Percentiles rank a stretch among this genome's conserved stretches.
Evolutionary conservation across 495 filamentous ascomycete genomes (phyloP).

Genomic region (Jackrogersella multiformis): DNA sequence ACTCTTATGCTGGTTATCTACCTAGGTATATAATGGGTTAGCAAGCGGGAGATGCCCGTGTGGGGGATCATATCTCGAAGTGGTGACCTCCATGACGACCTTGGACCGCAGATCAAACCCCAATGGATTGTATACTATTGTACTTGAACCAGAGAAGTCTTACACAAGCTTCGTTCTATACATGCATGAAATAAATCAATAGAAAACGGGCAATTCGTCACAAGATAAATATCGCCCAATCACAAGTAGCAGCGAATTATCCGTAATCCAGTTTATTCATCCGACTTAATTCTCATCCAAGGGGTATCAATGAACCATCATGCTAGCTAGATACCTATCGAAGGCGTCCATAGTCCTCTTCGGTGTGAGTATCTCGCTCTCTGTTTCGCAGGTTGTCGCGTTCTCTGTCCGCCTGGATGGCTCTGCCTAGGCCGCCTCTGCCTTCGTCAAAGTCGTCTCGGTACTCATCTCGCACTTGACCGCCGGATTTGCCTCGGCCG

Average conservation of each 20-base stretch:
- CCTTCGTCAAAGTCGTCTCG: slow-evolving; percentile 95
- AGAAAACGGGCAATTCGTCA: not conserved
- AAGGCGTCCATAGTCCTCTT: slow-evolving; percentile 59
- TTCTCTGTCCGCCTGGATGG: slow-evolving; percentile 69
- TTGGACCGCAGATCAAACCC: slow-evolving; percentile 12
- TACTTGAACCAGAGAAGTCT: slow-evolving; percentile 18
- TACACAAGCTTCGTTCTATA: slow-evolving; percentile 13
- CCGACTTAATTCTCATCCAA: slow-evolving; percentile 4
- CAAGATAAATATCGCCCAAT: not conserved
- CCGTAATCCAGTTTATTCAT: slow-evolving; percentile 14
- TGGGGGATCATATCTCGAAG: slow-evolving; percentile 5
- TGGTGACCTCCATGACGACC: not conserved
- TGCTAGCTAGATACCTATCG: slow-evolving; percentile 46
- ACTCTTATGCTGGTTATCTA: not conserved
- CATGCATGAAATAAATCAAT: not conserved
- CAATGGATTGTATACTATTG: slow-evolving; percentile 24
- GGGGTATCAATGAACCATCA: slow-evolving; percentile 27
- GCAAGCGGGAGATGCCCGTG: not conserved
- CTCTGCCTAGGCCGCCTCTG: slow-evolving; percentile 77
- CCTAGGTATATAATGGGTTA: not conserved
- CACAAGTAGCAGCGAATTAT: not conserved
- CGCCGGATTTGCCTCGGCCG: slow-evolving; percentile 87
- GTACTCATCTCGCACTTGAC: slow-evolving; percentile 97
- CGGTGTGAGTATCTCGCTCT: slow-evolving; percentile 50
- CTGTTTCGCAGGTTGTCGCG: slow-evolving; percentile 62